phyloP scores from a whole-genome alignment of 1,139 yeast genomes.

The Kazachstania sp. region DNA sequence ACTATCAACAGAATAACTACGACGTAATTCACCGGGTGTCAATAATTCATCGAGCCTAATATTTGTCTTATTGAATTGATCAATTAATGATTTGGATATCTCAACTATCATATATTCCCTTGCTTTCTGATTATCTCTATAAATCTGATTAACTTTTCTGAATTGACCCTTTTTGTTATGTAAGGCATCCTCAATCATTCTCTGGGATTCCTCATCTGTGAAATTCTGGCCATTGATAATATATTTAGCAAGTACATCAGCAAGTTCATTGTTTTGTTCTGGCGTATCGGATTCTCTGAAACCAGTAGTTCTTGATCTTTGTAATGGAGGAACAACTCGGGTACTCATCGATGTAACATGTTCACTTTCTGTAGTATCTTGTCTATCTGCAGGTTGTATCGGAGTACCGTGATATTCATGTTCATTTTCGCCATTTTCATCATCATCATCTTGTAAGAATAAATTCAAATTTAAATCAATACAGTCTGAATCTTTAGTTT shows the following conservation, averaged over 20 bases:
- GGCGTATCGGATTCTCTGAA: not conserved
- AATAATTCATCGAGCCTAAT: constrained; percentile 21
- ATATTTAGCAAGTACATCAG: constrained; percentile 4
- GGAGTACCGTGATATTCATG: not conserved
- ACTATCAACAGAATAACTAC: constrained; percentile 14
- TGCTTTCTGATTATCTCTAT: constrained; percentile 43
- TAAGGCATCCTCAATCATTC: constrained; percentile 9
- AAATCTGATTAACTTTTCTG: constrained; percentile 43
- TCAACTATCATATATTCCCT: constrained; percentile 42
- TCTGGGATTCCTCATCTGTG: constrained; percentile 17
- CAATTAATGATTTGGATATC: constrained; percentile 26
- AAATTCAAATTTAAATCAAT: not conserved
- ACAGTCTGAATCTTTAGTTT: not conserved
- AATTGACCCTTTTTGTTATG: constrained; percentile 27
- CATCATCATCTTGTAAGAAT: not conserved
- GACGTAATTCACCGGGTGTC: constrained; percentile 24
- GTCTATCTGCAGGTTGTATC: not conserved
- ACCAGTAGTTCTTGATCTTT: constrained; percentile 2
- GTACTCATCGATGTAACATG: too few relatives aligned
- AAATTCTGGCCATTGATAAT: constrained; percentile 10
- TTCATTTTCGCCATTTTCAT: not conserved
- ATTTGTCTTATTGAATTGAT: constrained; percentile 13
- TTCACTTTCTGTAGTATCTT: too few relatives aligned
- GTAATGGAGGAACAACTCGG: not conserved
- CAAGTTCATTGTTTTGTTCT: not conserved